phyloP scores from a whole-genome alignment of 176 grass and related monocot genomes.

The Cenchrus americanus region DNA sequence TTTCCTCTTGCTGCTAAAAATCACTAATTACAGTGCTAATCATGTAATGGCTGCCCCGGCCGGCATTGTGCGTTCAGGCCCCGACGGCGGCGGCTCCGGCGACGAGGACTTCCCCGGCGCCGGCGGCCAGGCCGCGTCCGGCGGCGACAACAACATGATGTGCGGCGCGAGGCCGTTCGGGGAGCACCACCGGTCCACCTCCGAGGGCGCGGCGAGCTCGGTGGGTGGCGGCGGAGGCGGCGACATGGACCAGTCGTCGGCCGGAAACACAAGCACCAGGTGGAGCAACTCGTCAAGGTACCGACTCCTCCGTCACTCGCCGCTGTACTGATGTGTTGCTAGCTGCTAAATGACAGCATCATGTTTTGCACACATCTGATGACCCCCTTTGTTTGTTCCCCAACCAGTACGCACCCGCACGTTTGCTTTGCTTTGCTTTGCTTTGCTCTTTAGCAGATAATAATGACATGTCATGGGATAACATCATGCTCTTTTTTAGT shows the following conservation, averaged over 20 bases:
- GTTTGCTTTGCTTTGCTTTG: conserved; percentile 8
- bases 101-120: conserved; percentile 70
- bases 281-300: conserved; percentile 98
- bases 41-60: background rate
- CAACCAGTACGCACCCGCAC: background rate
- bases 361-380: conserved; percentile 25
- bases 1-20: background rate
- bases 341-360: conserved; percentile 15
- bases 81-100: conserved; percentile 71
- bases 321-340: background rate
- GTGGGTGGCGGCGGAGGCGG: conserved; percentile 36
- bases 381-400: conserved; percentile 24
- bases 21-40: background rate
- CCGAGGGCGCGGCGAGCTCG: conserved; percentile 59
- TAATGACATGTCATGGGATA: conserved; percentile 34
- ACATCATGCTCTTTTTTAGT: background rate
- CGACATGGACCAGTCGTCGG: conserved; percentile 67
- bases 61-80: conserved; percentile 47
- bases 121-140: conserved; percentile 41
- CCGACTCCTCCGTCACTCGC: background rate
- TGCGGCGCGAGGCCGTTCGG: conserved; percentile 30
- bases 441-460: conserved; percentile 3
- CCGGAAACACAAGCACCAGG: conserved; percentile 63
- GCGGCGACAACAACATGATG: conserved; percentile 43
- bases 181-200: conserved; percentile 53